Conservation (phyloP, 1,284 basidiomycete species). For the Quambalaria eucalypti region DNA sequence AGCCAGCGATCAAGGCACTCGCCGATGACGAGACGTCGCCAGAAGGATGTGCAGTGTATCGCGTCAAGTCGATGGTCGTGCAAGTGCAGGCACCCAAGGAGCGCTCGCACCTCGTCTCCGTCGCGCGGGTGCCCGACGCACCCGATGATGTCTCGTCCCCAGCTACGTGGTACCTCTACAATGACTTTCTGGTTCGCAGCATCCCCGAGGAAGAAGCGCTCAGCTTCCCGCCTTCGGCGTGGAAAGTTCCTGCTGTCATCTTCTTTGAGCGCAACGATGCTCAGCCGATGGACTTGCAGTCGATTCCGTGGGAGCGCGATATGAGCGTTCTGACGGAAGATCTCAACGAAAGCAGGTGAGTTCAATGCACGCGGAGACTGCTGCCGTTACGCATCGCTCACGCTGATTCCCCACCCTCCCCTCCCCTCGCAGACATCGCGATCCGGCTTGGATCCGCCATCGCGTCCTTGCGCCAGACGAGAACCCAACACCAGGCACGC, state of each 20-base stretch:
- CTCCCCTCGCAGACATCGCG: constrained; percentile 59
- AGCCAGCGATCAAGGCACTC: background rate
- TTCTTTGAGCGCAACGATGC: constrained; percentile 73
- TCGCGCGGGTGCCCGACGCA: constrained; percentile 11
- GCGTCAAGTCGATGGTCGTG: constrained; percentile 59
- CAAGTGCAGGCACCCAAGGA: constrained; percentile 71
- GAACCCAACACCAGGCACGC: constrained; percentile 66
- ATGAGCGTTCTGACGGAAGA: constrained; percentile 66
- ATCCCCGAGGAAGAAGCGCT: constrained; percentile 77
- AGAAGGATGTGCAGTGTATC: constrained; percentile 50
- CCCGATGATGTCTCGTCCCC: background rate
- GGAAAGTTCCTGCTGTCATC: constrained; percentile 89
- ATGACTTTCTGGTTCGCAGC: constrained; percentile 84
- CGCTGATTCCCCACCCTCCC: no score
- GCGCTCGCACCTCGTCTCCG: constrained; percentile 60
- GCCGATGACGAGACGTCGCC: constrained; percentile 1
- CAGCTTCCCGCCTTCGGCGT: constrained; percentile 66
- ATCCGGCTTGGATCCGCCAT: constrained; percentile 66
- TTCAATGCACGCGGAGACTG: no score
- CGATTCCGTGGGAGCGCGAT: constrained; percentile 54
- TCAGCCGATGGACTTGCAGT: constrained; percentile 57
- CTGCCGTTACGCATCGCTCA: constrained; percentile 1
- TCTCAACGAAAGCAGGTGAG: no score
- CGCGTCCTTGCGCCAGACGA: constrained; percentile 65
- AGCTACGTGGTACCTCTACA: constrained; percentile 76